Evolutionary conservation across 1,284 basidiomycete genomes (phyloP).

Genomic region (Papiliotrema terrestris): DNA sequence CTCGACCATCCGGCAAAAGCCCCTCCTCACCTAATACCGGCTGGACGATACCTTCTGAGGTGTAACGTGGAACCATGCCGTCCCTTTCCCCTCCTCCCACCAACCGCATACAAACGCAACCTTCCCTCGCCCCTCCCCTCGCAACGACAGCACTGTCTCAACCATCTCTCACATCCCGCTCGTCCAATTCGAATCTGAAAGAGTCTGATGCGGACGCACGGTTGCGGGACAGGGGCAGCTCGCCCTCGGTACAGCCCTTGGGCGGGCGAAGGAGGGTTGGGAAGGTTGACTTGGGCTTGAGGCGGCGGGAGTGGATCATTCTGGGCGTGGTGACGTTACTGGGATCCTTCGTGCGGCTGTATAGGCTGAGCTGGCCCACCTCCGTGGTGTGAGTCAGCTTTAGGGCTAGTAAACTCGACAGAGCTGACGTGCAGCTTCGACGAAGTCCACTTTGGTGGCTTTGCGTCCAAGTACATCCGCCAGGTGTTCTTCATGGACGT

Average conservation of each 20-base stretch:
- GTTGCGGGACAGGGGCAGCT: conserved; percentile 17
- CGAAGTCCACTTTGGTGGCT: conserved; percentile 95
- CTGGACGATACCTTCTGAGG: no score
- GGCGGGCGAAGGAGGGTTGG: conserved; percentile 22
- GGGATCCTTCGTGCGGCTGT: conserved; percentile 70
- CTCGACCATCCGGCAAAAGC: no score
- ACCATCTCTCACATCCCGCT: neutral
- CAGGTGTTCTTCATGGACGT: conserved; percentile 97
- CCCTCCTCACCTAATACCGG: no score
- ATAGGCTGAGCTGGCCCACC: conserved; percentile 71
- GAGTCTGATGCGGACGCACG: conserved; percentile 30
- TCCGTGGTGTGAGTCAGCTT: conserved; percentile 75
- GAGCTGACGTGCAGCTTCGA: conserved; percentile 65
- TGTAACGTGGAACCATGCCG: conserved; percentile 4
- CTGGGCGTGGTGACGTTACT: conserved; percentile 46
- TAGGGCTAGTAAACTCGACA: neutral
- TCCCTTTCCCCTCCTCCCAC: conserved; percentile 10
- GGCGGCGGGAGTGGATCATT: conserved; percentile 41
- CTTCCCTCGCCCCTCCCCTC: neutral
- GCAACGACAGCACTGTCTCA: neutral
- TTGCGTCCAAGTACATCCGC: conserved; percentile 80
- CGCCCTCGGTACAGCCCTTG: conserved; percentile 17
- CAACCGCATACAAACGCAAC: neutral
- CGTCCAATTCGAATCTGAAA: neutral
- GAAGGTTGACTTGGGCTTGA: conserved; percentile 22